A percentile compares a stretch with the other conserved stretches of the same genome.
Conservation (phyloP, 2,329 filamentous ascomycete genomes). For the Fusarium buxicola region DNA sequence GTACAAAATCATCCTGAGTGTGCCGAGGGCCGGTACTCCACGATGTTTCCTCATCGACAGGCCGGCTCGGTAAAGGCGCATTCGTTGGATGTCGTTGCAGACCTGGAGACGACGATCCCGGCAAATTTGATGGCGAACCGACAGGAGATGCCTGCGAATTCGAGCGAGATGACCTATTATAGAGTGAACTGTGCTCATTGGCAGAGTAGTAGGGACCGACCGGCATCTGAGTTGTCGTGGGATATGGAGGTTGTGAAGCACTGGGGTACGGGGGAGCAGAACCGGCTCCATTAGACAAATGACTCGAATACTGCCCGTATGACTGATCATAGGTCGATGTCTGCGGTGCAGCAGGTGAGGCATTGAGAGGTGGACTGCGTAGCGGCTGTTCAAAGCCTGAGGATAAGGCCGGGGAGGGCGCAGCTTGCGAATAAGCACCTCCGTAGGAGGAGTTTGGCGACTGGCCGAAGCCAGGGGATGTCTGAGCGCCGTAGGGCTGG, state of each 20-base stretch:
- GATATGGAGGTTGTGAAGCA: constrained; percentile 62
- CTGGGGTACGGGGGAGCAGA: constrained; percentile 51
- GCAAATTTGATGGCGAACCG: constrained; percentile 57
- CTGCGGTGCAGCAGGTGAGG: constrained; percentile 44
- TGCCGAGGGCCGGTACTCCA: constrained; percentile 54
- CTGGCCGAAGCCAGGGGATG: constrained; percentile 52
- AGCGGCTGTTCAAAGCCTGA: constrained; percentile 57
- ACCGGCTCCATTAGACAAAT: constrained; percentile 55
- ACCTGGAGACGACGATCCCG: constrained; percentile 56
- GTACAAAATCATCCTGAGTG: constrained; percentile 47
- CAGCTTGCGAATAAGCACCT: constrained; percentile 43
- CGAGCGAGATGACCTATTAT: constrained; percentile 59
- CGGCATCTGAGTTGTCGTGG: constrained; percentile 64
- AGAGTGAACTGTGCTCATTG: constrained; percentile 59
- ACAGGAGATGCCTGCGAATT: constrained; percentile 63
- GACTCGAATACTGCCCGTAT: constrained; percentile 52
- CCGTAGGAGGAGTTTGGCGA: constrained; percentile 53
- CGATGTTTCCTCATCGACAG: constrained; percentile 58
- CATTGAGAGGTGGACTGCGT: constrained; percentile 51
- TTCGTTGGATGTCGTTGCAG: constrained; percentile 69
- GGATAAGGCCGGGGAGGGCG: constrained; percentile 47
- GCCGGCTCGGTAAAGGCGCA: constrained; percentile 68
- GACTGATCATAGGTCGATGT: constrained; percentile 54
- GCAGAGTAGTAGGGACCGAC: constrained; percentile 63
- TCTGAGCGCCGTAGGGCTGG: constrained; percentile 55